Evolutionary conservation across 495 filamentous ascomycete genomes (phyloP).

Genomic region (Hypoxylon subgilvum): DNA sequence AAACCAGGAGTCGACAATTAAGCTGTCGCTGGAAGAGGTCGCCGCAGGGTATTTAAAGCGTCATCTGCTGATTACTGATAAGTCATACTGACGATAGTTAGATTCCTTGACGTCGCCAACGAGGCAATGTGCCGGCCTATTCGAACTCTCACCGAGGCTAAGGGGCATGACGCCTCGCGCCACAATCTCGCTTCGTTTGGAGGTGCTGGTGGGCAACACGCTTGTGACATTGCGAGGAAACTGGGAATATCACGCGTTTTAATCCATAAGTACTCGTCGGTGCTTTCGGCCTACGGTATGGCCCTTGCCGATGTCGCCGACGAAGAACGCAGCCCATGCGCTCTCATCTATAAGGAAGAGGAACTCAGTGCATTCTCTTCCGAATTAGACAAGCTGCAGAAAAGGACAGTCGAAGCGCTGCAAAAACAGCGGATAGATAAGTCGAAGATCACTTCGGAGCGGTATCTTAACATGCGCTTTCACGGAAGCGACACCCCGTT

Average conservation of each 20-base stretch:
- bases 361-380: conserved; percentile 81
- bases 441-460: conserved; percentile 71
- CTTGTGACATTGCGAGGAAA: conserved; percentile 90
- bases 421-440: conserved; percentile 70
- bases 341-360: too few relatives aligned
- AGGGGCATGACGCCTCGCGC: conserved; percentile 87
- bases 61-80: too few relatives aligned
- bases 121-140: conserved; percentile 96
- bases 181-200: conserved; percentile 93
- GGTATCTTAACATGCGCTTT: conserved; percentile 88
- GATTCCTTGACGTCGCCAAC: conserved; percentile 86
- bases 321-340: conserved; percentile 53
- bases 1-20: conserved; percentile 69
- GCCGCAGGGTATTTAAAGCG: conserved; percentile 63
- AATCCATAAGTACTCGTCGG: conserved; percentile 89
- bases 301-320: conserved; percentile 93
- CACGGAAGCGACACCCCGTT: conserved; percentile 84
- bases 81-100: too few relatives aligned
- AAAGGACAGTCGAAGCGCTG: conserved; percentile 66
- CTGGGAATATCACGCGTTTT: conserved; percentile 87
- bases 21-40: conserved; percentile 85
- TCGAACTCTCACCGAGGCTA: conserved; percentile 87
- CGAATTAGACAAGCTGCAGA: conserved; percentile 67
- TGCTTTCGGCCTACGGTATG: conserved; percentile 97
- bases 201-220: conserved; percentile 94